Base-by-base conservation (phyloP, 306 rosid species). In the Vicia sativa region DNA sequence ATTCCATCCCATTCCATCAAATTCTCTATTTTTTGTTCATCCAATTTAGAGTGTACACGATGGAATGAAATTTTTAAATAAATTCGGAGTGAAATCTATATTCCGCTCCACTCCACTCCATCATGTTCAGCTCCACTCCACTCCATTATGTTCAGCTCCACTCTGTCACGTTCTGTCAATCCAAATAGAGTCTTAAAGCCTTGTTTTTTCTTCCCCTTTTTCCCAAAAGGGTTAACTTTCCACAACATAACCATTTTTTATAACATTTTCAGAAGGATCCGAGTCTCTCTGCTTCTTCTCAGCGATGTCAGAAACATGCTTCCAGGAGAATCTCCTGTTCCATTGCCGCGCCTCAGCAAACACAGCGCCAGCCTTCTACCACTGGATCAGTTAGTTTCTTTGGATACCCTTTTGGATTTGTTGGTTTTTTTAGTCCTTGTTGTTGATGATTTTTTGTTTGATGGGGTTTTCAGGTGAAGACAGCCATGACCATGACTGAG, bases 401-500 rank as follows among this genome's bases (percentile, higher is more conserved):
- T 13, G 10, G 55, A 5, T 41, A 11, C 14, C 29, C 21, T 43
- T 76, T 78, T 74, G 41, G 45, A n/a, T 65, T 75, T 9, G 44
- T 26, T 45, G 55, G 35, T 61, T 41, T 2, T n/a, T 41, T 72
- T 65, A 6, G 21, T 55, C 25, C 18, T 74, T 10, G 18, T 65
- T 64, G 63, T 66, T 67, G 42, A 29, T 68, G 67, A 55, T 48
- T 46, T 67, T 28, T 50, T 9, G 56, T 52, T 16, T 57, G 63
- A 37, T 31, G 43, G 74, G 59, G 56, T 81, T 76, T 25, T 38
- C 6, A 90, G 98, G 85, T 88, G 37, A 93, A 85, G 82, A 90
- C 95, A 0, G 95, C 81, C 0, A 93, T 93, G 98, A 93, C 96
- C 4, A 84, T 90, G 95, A 93, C 98, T 0, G 97, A 93, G 79